Base-by-base conservation (phyloP, 1,139 yeast species). In the Hanseniaspora gamundiae region DNA sequence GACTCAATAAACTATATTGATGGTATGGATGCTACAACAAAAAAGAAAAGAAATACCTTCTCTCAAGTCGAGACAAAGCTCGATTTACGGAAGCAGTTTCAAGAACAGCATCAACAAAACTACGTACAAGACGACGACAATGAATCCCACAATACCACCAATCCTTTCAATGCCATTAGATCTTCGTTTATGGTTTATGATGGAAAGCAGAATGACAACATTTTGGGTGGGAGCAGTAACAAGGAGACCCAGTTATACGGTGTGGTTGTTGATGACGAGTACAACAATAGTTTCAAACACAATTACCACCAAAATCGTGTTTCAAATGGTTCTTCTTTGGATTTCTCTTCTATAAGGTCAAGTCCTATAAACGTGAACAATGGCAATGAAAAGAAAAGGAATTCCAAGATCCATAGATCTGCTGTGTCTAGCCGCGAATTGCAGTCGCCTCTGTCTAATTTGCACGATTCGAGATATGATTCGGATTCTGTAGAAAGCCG, bases 201-300 rank as follows among this genome's bases (percentile, higher is more conserved):
- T 3, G 45, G 42, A 8, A 41, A 42, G 1, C 49, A 45, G 8
- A 47, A 49, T 41, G 51, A 51, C 27, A 55, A 53, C 11, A 44
- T 51, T 20, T 17, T 13, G 2, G 20, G 13, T n/a, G 22, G n/a
- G 10, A 9, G 10, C n/a, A 8, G n/a, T 3, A 13, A 17, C 9
- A 13, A 33, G 4, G 20, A 33, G 10, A 13, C 36, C n/a, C 17
- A 33, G 10, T 17, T 33, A 17, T 33, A 33, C 36, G 36, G 36
- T 4, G 22, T 14, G 6, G 36, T 33, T 14, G 19, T 14, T n/a
- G 36, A 33, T 33, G 36, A 33, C 19, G 36, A 33, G n/a, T 33
- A 33, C 36, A 33, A 33, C 14, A 17, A 33, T 17, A 33, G 36
- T 19, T 33, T 33, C 11, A 33, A 33, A 17, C 36, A 33, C 16